These are phyloP conservation scores for Ophiostoma sp. DNA, from an alignment of 2,329 filamentous ascomycete genomes.

Conservation along the genomic window DNA sequence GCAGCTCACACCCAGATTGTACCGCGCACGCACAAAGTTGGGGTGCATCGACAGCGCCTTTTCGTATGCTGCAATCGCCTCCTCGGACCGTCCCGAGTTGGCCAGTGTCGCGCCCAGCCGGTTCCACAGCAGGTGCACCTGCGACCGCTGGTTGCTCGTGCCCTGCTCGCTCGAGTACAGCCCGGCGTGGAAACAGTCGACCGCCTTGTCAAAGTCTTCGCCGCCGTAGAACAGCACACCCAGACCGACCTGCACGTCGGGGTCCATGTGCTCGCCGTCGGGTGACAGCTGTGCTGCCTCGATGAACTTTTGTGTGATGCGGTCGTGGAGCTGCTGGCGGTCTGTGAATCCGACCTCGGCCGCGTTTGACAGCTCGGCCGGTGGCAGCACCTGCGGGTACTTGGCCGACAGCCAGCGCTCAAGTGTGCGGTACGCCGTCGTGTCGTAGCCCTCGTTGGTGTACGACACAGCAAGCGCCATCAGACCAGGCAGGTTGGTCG, in stretches of 20 bases:
- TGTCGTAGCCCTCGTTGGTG: conserved; percentile 98
- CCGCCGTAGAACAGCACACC: conserved; percentile 97
- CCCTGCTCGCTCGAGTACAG: conserved; percentile 81
- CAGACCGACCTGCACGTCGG: conserved; percentile 93
- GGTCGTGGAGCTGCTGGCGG: conserved; percentile 79
- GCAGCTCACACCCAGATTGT: conserved; percentile 93
- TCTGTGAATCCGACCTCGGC: conserved; percentile 93
- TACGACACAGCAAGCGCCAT: conserved; percentile 97
- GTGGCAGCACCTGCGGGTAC: conserved; percentile 76
- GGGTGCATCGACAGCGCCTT: conserved; percentile 83
- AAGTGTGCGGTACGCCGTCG: conserved; percentile 88
- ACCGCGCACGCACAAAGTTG: conserved; percentile 94
- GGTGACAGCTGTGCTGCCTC: conserved; percentile 86
- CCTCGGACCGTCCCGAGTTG: conserved; percentile 87
- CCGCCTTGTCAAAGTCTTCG: conserved; percentile 96
- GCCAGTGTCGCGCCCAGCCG: conserved; percentile 90
- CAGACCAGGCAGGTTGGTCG: conserved; percentile 77
- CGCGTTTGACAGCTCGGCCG: conserved; percentile 64
- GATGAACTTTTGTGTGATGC: conserved; percentile 87
- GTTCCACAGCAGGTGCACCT: conserved; percentile 95
- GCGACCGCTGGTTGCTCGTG: conserved; percentile 73
- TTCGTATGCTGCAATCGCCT: conserved; percentile 94
- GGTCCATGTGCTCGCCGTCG: conserved; percentile 91
- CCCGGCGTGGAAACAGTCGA: conserved; percentile 94
- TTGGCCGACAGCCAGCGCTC: conserved; percentile 96